Evolutionary conservation across 768 basidiomycete species (phyloP).

Genomic region (Auriscalpium microsporum): DNA sequence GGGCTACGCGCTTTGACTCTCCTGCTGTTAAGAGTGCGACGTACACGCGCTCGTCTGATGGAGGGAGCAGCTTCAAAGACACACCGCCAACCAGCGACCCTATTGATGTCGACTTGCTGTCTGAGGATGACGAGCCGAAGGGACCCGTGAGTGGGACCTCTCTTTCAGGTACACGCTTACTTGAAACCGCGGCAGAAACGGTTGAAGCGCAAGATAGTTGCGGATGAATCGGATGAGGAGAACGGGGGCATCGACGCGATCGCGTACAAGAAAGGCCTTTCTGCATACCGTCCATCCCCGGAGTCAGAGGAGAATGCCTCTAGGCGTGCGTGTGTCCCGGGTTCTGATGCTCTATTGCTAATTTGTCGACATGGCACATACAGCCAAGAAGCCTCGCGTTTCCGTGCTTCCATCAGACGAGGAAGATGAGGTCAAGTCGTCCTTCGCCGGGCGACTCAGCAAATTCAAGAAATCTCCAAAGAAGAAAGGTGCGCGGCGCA

Average conservation of each 20-base stretch:
- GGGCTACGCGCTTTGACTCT: slow-evolving; percentile 22
- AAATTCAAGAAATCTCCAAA: slow-evolving; percentile 57
- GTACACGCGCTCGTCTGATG: slow-evolving; percentile 38
- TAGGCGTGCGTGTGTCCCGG: not conserved
- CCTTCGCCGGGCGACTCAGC: slow-evolving; percentile 53
- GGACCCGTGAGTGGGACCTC: not conserved
- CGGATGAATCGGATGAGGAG: slow-evolving; percentile 71
- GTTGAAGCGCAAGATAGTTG: slow-evolving; percentile 59
- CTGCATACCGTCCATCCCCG: slow-evolving; percentile 10
- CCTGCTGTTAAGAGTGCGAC: slow-evolving; percentile 30
- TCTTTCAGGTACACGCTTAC: slow-evolving; percentile 1
- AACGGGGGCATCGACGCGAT: slow-evolving; percentile 1
- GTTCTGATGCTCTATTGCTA: not conserved
- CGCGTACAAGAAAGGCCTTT: slow-evolving; percentile 9
- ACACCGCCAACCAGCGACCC: slow-evolving; percentile 76
- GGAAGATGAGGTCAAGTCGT: slow-evolving; percentile 30
- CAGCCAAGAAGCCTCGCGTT: slow-evolving; percentile 57
- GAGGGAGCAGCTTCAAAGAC: slow-evolving; percentile 36
- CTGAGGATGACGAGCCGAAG: slow-evolving; percentile 34
- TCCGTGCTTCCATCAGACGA: slow-evolving; percentile 40
- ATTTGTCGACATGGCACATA: slow-evolving; percentile 22
- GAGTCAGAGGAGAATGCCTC: slow-evolving; percentile 1
- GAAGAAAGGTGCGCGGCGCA: slow-evolving; percentile 38
- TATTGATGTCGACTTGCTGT: slow-evolving; percentile 50
- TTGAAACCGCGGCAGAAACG: slow-evolving; percentile 1